A percentile compares a stretch with the other conserved stretches of the same genome.
Conservation (phyloP, 2,329 filamentous ascomycete species). For the Ceratocystis smalleyi region DNA sequence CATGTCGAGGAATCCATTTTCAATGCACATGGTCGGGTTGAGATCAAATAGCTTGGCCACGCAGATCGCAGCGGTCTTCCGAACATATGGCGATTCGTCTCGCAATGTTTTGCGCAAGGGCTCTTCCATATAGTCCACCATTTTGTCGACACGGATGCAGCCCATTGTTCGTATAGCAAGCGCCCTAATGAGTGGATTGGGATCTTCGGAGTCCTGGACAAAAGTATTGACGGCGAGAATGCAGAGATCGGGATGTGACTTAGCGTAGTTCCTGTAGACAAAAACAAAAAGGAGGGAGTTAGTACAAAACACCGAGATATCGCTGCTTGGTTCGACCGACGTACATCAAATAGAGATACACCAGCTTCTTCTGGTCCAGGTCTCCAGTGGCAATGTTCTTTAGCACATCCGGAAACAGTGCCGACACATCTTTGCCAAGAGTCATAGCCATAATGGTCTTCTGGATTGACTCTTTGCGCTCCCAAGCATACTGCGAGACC, state of each 20-base stretch:
- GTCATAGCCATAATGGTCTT: conserved; percentile 99
- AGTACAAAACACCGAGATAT: background rate
- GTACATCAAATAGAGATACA: conserved; percentile 94
- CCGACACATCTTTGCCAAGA: conserved; percentile 92
- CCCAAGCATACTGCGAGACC: conserved; percentile 97
- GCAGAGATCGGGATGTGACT: conserved; percentile 94
- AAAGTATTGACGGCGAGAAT: conserved; percentile 99
- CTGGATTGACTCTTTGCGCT: conserved; percentile 97
- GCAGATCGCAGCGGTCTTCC: conserved; percentile 94
- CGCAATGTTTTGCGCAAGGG: conserved; percentile 86
- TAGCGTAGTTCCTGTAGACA: conserved; percentile 81
- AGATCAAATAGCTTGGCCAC: conserved; percentile 96
- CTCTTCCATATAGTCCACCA: conserved; percentile 99
- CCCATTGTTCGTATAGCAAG: conserved; percentile 97
- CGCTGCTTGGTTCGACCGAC: conserved; percentile 21
- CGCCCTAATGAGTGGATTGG: conserved; percentile 86
- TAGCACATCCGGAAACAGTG: conserved; percentile 88
- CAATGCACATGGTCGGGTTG: conserved; percentile 80
- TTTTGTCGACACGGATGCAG: conserved; percentile 95
- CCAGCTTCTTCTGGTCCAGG: conserved; percentile 97
- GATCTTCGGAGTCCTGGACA: conserved; percentile 96
- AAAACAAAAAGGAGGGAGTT: background rate
- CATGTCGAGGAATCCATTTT: conserved; percentile 89
- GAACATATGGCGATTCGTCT: conserved; percentile 95
- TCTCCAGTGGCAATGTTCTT: conserved; percentile 97